Base-by-base conservation (phyloP, 1,284 basidiomycete genomes). In the Pascua guehoae region DNA sequence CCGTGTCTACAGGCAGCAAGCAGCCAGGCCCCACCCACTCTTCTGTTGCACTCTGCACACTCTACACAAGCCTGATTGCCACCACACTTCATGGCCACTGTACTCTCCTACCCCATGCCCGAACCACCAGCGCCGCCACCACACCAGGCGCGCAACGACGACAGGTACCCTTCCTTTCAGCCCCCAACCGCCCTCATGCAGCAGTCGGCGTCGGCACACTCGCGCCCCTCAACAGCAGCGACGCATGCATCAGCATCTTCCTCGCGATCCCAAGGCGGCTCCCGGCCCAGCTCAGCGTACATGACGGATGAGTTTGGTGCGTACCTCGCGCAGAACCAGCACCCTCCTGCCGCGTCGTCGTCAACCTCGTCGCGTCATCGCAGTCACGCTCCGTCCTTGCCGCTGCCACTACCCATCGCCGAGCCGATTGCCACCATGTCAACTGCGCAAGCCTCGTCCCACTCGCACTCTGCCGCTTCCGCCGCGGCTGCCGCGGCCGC, bases 371-470 rank as follows among this genome's bases (percentile, higher is more conserved):
- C 46, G 37, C 51, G 53, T 5, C 62, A 60, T 42, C 47, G 62
- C 12, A 60, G 58, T 18, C 60, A 62, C 48, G 57, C 66, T 5
- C 62, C 64, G n/a, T 64, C 67, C 10, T 65, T 72, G 64, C 67
- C 69, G 36, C 58, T 67, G 18, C 61, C 66, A 14, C 55, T 67
- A 12, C 58, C 69, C 8, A 18, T 55, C 14, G 54, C 65, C 36
- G 66, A 66, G 41, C 61, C 68, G 8, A 66, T 57, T 41, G 62
- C 66, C 8, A 65, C 63, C 10, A 63, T 64, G 32, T 66, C 66
- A 1, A 47, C 60, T 8, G 59, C 61, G 4, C 61, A 65, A 41
- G 62, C 65, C 15, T 65, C 68, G 1, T 68, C 66, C 11, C 65
- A 67, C 41, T 49, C 66, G 10, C 67, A 71, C 54, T 59, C 61